Conservation (phyloP, 108 stramenopile species). For the Cyclotella atomus region DNA sequence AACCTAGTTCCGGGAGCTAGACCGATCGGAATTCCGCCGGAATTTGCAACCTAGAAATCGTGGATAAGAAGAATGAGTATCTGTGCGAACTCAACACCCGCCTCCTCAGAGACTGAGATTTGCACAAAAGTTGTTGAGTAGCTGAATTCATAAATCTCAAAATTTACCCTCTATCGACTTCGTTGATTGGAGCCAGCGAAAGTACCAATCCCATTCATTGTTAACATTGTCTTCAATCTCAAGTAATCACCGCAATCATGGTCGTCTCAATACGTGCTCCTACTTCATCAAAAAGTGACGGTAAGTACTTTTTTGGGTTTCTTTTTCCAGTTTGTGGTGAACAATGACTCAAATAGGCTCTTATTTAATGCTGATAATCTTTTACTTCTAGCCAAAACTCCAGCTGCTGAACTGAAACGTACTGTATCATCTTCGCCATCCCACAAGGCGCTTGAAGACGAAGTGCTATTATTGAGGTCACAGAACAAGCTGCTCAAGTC, state of each 20-base stretch:
- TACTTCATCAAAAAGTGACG: not conserved
- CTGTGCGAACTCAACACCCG: not conserved
- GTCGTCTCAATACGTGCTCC: constrained; percentile 7
- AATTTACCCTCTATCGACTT: not conserved
- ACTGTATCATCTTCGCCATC: constrained; percentile 14
- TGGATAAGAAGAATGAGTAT: too few species aligned
- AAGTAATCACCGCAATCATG: not conserved
- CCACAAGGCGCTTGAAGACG: constrained; percentile 40
- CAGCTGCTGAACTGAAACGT: constrained; percentile 16
- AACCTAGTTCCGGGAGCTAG: too few species aligned
- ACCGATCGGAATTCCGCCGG: too few species aligned
- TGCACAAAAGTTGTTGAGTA: not conserved
- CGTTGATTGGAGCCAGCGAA: too few species aligned
- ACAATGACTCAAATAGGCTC: too few species aligned
- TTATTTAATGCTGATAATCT: not conserved
- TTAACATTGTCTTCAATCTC: not conserved
- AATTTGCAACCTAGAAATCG: too few species aligned
- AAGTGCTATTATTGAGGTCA: constrained; percentile 45
- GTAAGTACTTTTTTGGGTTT: not conserved
- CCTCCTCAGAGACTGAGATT: not conserved
- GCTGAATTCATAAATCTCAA: not conserved
- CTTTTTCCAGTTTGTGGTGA: not conserved
- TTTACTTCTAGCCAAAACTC: constrained; percentile 15
- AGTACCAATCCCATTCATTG: not conserved
- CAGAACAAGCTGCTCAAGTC: constrained; percentile 45